Conservation (phyloP, 2,329 filamentous ascomycete genomes). For the Calonectria leucothoes region DNA sequence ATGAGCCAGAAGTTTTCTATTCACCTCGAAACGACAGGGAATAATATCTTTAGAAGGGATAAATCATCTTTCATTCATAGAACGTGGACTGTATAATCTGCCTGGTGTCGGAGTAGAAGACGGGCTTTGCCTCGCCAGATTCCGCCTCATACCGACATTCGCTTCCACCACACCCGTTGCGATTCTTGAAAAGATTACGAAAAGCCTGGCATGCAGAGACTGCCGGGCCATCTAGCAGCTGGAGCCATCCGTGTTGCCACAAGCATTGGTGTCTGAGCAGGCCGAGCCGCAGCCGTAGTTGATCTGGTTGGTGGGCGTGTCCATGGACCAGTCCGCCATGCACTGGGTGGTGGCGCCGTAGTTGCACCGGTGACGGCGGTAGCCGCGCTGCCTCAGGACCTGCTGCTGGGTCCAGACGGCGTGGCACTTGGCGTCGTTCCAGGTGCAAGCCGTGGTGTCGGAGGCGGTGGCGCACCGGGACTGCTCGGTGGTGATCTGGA, state of each 20-base stretch:
- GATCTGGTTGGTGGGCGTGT: constrained; percentile 9
- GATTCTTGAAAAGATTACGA: neutral
- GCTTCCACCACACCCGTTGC: neutral
- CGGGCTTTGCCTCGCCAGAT: neutral
- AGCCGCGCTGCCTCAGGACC: constrained; percentile 9
- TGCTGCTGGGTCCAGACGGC: constrained; percentile 16
- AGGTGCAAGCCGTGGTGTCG: constrained; percentile 5
- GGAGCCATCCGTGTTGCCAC: neutral
- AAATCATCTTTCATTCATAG: no score
- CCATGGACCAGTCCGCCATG: constrained; percentile 8
- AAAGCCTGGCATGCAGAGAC: neutral
- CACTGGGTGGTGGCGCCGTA: constrained; percentile 5
- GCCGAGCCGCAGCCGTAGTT: constrained; percentile 9
- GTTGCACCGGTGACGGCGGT: constrained; percentile 7
- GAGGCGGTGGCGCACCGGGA: neutral
- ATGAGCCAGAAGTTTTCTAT: no score
- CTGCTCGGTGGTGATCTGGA: neutral
- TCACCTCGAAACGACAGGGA: no score
- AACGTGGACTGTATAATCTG: no score
- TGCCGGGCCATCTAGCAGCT: neutral
- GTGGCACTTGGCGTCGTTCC: constrained; percentile 9
- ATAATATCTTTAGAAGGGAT: no score
- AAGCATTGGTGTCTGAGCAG: neutral
- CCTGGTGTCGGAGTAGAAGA: no score
- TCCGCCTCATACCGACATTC: neutral